Conservation (phyloP, 1,284 basidiomycete species). For the Stereum hirsutum region DNA sequence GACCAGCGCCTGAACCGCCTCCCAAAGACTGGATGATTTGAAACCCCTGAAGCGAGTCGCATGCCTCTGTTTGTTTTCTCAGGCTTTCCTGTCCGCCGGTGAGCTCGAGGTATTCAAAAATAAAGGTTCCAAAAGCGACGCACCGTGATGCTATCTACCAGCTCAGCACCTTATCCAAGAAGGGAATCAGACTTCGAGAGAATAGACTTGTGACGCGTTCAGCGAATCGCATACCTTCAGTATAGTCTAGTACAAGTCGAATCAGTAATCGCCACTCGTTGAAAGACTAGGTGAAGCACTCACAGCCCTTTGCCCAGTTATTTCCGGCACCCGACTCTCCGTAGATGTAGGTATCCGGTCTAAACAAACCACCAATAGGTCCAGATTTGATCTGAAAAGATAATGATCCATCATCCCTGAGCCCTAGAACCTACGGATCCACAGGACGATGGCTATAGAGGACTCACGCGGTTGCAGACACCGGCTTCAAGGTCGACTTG, state of each 20-base stretch:
- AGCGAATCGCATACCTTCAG: constrained; percentile 50
- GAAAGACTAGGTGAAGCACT: constrained; percentile 21
- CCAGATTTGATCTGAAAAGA: constrained; percentile 52
- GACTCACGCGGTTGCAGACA: constrained; percentile 70
- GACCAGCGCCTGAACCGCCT: constrained; percentile 86
- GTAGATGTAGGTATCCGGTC: constrained; percentile 82
- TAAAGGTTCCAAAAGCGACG: constrained; percentile 7
- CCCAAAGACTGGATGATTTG: constrained; percentile 91
- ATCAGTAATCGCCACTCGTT: constrained; percentile 1
- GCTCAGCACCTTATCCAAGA: constrained; percentile 65
- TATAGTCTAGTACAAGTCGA: constrained; percentile 48
- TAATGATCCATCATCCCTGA: background rate
- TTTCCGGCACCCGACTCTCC: constrained; percentile 79
- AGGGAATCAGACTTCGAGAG: constrained; percentile 2
- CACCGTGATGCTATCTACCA: constrained; percentile 79
- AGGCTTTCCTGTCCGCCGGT: constrained; percentile 65
- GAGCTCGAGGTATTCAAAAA: constrained; percentile 1
- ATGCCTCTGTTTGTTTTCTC: constrained; percentile 69
- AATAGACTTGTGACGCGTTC: background rate
- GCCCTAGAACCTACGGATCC: background rate
- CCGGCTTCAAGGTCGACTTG: constrained; percentile 90
- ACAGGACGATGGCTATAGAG: no score
- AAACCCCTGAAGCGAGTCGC: constrained; percentile 90
- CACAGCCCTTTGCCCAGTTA: constrained; percentile 89
- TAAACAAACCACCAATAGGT: constrained; percentile 67